Conservation (phyloP, 164 flowering plant species). For the Malania oleifera region DNA sequence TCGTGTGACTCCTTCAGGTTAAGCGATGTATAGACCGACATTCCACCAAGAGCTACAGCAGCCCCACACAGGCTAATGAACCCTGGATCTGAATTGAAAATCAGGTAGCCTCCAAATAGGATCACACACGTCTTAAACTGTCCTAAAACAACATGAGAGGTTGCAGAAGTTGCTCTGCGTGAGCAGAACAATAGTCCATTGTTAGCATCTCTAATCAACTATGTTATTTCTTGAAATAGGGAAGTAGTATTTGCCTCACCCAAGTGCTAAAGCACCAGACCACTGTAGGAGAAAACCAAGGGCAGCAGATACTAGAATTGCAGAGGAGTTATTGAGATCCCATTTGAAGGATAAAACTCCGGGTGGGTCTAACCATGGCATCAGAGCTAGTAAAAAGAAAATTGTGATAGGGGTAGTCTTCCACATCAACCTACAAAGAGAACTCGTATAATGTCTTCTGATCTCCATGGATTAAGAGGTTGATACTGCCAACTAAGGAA, state of each 20-base stretch:
- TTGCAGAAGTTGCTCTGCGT: conserved; percentile 86
- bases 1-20: conserved; percentile 38
- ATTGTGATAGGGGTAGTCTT: conserved; percentile 80
- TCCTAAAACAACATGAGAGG: conserved; percentile 79
- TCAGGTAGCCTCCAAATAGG: conserved; percentile 59
- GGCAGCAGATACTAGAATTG: conserved; percentile 53
- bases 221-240: background rate
- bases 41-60: conserved; percentile 60
- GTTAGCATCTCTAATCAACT: background rate
- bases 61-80: conserved; percentile 65
- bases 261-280: conserved; percentile 92
- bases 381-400: conserved; percentile 63
- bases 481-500: background rate
- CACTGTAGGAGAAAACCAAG: conserved; percentile 83
- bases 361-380: conserved; percentile 90
- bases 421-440: conserved; percentile 77
- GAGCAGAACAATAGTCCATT: background rate
- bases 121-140: conserved; percentile 86
- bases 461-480: background rate
- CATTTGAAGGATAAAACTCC: conserved; percentile 65
- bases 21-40: conserved; percentile 63
- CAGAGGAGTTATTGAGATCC: conserved; percentile 47
- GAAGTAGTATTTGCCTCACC: conserved; percentile 37
- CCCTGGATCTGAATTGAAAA: conserved; percentile 75
- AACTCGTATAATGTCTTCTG: too few species aligned